Evolutionary conservation across 2,329 filamentous ascomycete species (phyloP).

Genomic region (Fusarium sp.): DNA sequence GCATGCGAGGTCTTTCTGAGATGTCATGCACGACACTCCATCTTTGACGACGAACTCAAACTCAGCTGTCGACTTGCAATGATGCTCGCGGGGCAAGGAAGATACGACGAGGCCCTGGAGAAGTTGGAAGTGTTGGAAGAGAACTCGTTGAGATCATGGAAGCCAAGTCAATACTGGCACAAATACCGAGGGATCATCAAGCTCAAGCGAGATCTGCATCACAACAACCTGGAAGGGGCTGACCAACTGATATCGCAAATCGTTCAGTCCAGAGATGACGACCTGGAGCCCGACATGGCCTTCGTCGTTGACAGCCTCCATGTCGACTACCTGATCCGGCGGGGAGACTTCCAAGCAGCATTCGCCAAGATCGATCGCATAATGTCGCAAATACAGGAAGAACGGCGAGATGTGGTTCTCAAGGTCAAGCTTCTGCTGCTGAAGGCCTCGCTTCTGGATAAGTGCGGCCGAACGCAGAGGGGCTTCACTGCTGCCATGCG

Average conservation of each 20-base stretch:
- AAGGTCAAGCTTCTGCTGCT: conserved; percentile 78
- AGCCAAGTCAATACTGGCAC: conserved; percentile 79
- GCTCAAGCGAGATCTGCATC: conserved; percentile 71
- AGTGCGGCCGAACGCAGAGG: conserved; percentile 75
- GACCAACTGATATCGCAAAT: conserved; percentile 64
- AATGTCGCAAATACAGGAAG: conserved; percentile 56
- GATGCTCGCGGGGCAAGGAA: conserved; percentile 71
- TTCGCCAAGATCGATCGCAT: conserved; percentile 61
- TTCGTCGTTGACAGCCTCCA: conserved; percentile 65
- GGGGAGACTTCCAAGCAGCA: conserved; percentile 61
- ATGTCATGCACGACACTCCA: conserved; percentile 70
- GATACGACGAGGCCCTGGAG: conserved; percentile 74
- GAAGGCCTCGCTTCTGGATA: conserved; percentile 78
- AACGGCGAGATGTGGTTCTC: conserved; percentile 68
- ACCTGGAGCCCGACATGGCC: conserved; percentile 65
- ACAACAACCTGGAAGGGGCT: conserved; percentile 64
- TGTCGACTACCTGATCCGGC: conserved; percentile 63
- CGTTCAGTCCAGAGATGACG: conserved; percentile 62
- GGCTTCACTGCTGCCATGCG: conserved; percentile 83
- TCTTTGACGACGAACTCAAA: conserved; percentile 83
- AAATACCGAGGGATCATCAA: conserved; percentile 76
- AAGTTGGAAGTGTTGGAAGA: conserved; percentile 62
- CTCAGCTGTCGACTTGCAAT: conserved; percentile 77
- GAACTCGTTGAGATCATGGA: conserved; percentile 77
- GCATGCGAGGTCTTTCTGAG: conserved; percentile 80